Base-by-base conservation (phyloP, 768 basidiomycete genomes). In the Macrolepiota fuliginosa region DNA sequence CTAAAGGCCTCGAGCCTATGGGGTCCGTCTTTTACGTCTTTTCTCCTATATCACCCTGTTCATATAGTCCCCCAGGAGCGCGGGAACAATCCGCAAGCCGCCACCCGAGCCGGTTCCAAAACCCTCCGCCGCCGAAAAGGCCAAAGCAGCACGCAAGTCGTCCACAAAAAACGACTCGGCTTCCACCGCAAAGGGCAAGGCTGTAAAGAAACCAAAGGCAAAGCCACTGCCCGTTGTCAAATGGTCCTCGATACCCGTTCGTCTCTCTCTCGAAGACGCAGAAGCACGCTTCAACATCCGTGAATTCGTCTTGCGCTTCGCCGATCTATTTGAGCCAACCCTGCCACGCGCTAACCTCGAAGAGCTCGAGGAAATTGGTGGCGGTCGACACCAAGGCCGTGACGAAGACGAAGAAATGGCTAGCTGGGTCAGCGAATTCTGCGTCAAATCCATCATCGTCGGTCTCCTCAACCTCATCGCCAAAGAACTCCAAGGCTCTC, bases 301-400 rank as follows among this genome's bases (percentile, higher is more conserved):
- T 60, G 91, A 93, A 72, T 94, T 92, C 69, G 69, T 83, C 11
- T 68, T 89, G 51, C 81, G 91, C 36, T 92, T 92, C 64, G 76
- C 78, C 1, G 74, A 77, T 29, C 58, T 83, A 15, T 71, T 87
- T 65, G 82, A 84, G 27, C 77, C 77, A 11, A 53, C 66, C 13
- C 67, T 74, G 45, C 69, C 83, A 52, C 78, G 80, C 63, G 62
- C 72, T 2, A 81, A 86, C 58, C 69, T 88, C 4, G 84, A 88
- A 50, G 88, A 91, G 62, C 73, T 93, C 7, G 90, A 90, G 29
- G 78, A 79, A 55, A 76, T 88, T 52, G 76, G 72, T 42, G 77
- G 79, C 12, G 53, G 53, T 24, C 46, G 73, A 68, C 42, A 65
- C 68, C 29, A 68, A 25, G 67, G 46, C 25, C 66, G 71, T 13